Evolutionary conservation across 805 yeast species (phyloP), one percentile per base, ranked within the genome.

Genomic region (Wilhelminamyces savonicus): DNA sequence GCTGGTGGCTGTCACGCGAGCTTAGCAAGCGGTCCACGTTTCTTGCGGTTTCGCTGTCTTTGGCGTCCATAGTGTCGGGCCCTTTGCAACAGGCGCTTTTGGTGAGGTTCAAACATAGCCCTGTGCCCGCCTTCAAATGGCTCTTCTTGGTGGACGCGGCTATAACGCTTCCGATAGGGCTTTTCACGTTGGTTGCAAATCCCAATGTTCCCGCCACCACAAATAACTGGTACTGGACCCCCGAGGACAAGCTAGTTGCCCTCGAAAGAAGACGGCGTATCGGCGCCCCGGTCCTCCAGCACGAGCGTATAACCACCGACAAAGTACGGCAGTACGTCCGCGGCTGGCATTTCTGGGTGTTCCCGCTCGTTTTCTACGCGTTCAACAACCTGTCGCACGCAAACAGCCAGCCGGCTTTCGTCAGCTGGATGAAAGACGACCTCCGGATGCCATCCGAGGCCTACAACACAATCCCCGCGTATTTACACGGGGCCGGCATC

Each of bases 121-220:
- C 32, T 3, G 10, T 38, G 19, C 43, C 54, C 5, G 62, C 67
- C 2, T 70, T 61, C 52, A 61, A 64, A 36, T 66, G 69, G 67
- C 50, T 69, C 56, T 69, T 69, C 41, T 56, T 69, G 3, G 44
- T 69, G 26, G 74, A 69, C 41, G 72, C 66, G 2, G 46, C 62
- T 11, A 49, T 55, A 17, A 47, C 55, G 10, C 27, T 55, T 13
- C 59, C 59, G 4, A 46, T 70, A 23, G 71, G 63, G 1, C 30
- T 66, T 14, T 64, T 66, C 36, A 65, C 72, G 1, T 40, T 67
- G 53, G 37, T 57, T 25, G 61, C 52, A n/a, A 60, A 59, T 37
- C 74, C 74, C 27, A 64, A 65, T 39, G 63, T 70, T 4, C 74
- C 74, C 1, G 54, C 64, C 4, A 61, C 68, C 4, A 59, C 65